These are phyloP conservation scores for Chlorokybus atmophyticus DNA, from an alignment of 139 green algal species.

Conservation along the genomic window DNA sequence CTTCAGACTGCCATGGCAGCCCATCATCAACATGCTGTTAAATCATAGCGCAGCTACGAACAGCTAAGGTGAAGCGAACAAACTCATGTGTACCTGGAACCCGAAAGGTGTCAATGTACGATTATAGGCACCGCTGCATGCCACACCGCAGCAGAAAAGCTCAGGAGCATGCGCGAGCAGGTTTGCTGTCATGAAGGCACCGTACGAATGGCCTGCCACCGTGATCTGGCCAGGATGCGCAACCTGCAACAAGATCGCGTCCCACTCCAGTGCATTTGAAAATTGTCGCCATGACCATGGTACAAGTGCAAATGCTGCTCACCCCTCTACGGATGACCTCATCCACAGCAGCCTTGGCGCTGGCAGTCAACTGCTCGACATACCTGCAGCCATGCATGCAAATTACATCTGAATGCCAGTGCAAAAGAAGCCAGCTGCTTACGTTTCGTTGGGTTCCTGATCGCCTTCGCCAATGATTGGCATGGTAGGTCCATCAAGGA, in stretches of 20 bases:
- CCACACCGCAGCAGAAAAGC: constrained; percentile 84
- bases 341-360: constrained; percentile 52
- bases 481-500: constrained; percentile 84
- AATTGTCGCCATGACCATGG: not conserved
- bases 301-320: not conserved
- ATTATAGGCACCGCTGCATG: constrained; percentile 43
- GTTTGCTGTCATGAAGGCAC: constrained; percentile 81
- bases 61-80: too few species aligned
- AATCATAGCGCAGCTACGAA: too few species aligned
- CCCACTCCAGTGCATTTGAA: not conserved
- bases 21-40: too few species aligned
- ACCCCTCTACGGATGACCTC: constrained; percentile 56
- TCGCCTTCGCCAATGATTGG: constrained; percentile 68
- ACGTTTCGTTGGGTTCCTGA: constrained; percentile 82
- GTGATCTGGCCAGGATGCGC: constrained; percentile 56
- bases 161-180: constrained; percentile 67
- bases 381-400: constrained; percentile 37
- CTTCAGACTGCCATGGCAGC: constrained; percentile 87
- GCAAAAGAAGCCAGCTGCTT: not conserved
- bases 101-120: constrained; percentile 92
- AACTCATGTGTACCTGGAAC: constrained; percentile 65
- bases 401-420: not conserved
- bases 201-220: constrained; percentile 85
- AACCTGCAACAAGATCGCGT: constrained; percentile 11
- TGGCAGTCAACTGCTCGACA: constrained; percentile 78